Percentiles rank a stretch among this genome's conserved stretches.
Conservation (phyloP, 179 eudicot genomes). For the Silene vulgaris region DNA sequence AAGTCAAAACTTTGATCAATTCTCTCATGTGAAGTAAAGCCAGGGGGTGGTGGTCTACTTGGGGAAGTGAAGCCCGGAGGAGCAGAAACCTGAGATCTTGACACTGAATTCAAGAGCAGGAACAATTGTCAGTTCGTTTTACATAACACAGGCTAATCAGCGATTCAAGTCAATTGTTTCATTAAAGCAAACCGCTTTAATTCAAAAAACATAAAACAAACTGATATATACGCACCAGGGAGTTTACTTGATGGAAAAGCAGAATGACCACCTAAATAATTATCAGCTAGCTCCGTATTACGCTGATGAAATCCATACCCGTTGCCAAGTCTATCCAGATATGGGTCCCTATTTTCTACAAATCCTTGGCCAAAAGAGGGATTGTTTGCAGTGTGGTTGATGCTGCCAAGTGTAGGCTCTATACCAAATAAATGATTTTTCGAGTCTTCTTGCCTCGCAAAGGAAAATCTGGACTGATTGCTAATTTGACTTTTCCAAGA, state of each 20-base stretch:
- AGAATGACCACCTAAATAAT: slow-evolving; percentile 37
- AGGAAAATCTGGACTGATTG: slow-evolving; percentile 93
- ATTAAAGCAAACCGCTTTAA: neutral
- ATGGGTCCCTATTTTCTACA: slow-evolving; percentile 37
- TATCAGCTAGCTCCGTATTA: slow-evolving; percentile 40
- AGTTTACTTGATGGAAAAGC: slow-evolving; percentile 42
- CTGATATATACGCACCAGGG: slow-evolving; percentile 47
- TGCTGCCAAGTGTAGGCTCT: slow-evolving; percentile 38
- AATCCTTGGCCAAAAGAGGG: slow-evolving; percentile 38
- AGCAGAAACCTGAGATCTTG: slow-evolving; percentile 75
- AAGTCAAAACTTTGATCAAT: slow-evolving; percentile 46
- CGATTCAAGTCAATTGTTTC: neutral
- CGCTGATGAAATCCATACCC: slow-evolving; percentile 47
- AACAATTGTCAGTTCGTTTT: slow-evolving; percentile 7
- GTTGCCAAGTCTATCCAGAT: slow-evolving; percentile 34
- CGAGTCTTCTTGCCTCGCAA: slow-evolving; percentile 81
- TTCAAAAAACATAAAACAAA: neutral
- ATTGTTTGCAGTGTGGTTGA: slow-evolving; percentile 31
- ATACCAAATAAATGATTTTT: slow-evolving; percentile 32
- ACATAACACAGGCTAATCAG: neutral
- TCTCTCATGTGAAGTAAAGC: slow-evolving; percentile 66
- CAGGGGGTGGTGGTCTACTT: slow-evolving; percentile 85
- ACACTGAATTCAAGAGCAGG: slow-evolving; percentile 31
- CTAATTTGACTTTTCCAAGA: slow-evolving; percentile 62
- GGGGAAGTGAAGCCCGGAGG: slow-evolving; percentile 87